A percentile compares a stretch with the other conserved stretches of the same genome.
Evolutionary conservation across 2,329 filamentous ascomycete genomes (phyloP).

Genomic region (Akanthomyces uredinophilus): DNA sequence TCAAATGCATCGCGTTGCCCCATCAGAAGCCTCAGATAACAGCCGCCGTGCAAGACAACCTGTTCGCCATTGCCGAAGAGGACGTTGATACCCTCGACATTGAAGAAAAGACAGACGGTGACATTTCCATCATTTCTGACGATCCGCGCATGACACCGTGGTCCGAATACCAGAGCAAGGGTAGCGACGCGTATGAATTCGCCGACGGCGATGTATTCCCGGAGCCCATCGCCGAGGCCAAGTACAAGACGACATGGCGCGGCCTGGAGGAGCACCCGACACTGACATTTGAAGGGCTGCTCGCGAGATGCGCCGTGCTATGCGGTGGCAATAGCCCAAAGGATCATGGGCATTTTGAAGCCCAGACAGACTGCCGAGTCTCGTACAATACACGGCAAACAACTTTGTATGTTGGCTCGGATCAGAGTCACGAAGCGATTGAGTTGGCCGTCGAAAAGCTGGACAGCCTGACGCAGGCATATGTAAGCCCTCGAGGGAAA

Average conservation of each 20-base stretch:
- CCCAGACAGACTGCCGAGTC: background rate
- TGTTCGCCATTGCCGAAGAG: slow-evolving; percentile 10
- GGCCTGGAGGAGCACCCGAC: background rate
- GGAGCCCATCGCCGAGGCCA: background rate
- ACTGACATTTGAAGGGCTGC: background rate
- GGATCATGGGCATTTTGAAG: background rate
- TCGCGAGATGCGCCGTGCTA: background rate
- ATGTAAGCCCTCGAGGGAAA: background rate
- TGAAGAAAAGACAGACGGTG: background rate
- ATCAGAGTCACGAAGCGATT: background rate
- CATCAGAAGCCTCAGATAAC: background rate
- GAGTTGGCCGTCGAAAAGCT: background rate
- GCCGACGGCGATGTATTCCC: slow-evolving; percentile 6
- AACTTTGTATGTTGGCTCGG: slow-evolving; percentile 14
- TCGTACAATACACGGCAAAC: slow-evolving; percentile 8
- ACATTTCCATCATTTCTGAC: background rate
- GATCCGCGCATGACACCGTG: slow-evolving; percentile 7
- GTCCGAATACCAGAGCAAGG: background rate
- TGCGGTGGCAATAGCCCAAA: background rate
- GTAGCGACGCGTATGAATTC: background rate
- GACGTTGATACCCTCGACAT: slow-evolving; percentile 1
- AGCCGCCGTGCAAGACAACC: slow-evolving; percentile 1
- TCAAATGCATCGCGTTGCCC: slow-evolving; percentile 4
- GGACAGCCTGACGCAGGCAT: background rate
- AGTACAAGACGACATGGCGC: background rate